Percentiles rank a stretch among this genome's conserved stretches.
Evolutionary conservation across 306 rosid genomes (phyloP).

Genomic region (Malus sieversii): DNA sequence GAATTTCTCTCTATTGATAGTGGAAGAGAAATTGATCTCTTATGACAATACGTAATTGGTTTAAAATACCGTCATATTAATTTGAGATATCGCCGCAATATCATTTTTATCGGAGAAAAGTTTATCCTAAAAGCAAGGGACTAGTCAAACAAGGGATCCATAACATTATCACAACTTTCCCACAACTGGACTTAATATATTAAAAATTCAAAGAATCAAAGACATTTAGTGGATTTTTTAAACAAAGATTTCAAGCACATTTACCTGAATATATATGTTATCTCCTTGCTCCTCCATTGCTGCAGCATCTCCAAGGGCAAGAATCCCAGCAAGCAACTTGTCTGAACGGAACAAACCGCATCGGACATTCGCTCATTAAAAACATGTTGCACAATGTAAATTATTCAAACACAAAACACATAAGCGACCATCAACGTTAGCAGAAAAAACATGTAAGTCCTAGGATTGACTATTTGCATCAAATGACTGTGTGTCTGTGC

Average conservation of each 20-base stretch:
- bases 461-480: background rate
- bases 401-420: background rate
- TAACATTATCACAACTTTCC: background rate
- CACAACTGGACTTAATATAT: background rate
- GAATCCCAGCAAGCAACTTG: conserved; percentile 14
- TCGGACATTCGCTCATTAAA: background rate
- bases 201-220: conserved; percentile 6
- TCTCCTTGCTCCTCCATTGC: background rate
- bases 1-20: too few species aligned
- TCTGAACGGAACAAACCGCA: background rate
- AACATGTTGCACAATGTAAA: background rate
- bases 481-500: background rate
- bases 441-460: background rate
- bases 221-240: background rate
- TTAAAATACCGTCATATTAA: too few species aligned
- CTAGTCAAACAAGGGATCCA: background rate
- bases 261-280: background rate
- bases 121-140: background rate
- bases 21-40: too few species aligned
- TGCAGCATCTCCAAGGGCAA: conserved; percentile 9
- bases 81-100: background rate
- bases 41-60: too few species aligned
- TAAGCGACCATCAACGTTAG: background rate
- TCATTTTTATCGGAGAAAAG: too few species aligned
- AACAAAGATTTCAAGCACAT: background rate